Conservation (phyloP, 768 basidiomycete genomes). For the Rhizopogon vinicolor region DNA sequence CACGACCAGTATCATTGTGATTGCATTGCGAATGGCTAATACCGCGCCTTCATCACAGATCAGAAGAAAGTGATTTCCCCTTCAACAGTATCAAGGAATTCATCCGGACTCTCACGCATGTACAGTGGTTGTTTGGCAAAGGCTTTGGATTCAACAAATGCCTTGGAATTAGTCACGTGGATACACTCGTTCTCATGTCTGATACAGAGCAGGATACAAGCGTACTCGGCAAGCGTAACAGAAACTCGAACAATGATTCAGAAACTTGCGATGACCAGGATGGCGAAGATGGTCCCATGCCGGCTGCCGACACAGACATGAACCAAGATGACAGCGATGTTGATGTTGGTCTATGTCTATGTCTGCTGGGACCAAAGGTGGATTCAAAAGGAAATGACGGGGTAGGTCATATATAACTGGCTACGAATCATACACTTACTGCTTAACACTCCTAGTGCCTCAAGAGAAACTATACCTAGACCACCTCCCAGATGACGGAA, state of each 20-base stretch:
- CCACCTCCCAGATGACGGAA: slow-evolving; percentile 85
- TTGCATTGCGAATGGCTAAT: slow-evolving; percentile 66
- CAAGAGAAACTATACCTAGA: slow-evolving; percentile 93
- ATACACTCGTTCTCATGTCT: slow-evolving; percentile 28
- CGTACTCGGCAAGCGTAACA: slow-evolving; percentile 61
- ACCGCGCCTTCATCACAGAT: slow-evolving; percentile 74
- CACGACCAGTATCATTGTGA: slow-evolving; percentile 66
- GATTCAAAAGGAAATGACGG: slow-evolving; percentile 77
- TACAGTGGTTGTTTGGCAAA: slow-evolving; percentile 17
- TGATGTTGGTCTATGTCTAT: slow-evolving; percentile 88
- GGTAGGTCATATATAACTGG: slow-evolving; percentile 38
- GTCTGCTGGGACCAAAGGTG: slow-evolving; percentile 32
- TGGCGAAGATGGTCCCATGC: slow-evolving; percentile 19
- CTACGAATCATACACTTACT: slow-evolving; percentile 2
- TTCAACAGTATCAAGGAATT: slow-evolving; percentile 65
- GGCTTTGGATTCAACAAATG: slow-evolving; percentile 9
- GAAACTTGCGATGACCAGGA: background rate
- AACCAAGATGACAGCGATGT: slow-evolving; percentile 55
- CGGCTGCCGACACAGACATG: slow-evolving; percentile 12
- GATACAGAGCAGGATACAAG: slow-evolving; percentile 45
- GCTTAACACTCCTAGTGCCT: slow-evolving; percentile 64
- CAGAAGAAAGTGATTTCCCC: slow-evolving; percentile 87
- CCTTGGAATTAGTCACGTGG: background rate
- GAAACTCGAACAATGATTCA: slow-evolving; percentile 29
- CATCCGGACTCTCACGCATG: slow-evolving; percentile 17